Evolutionary conservation across 768 basidiomycete species (phyloP), one percentile per base, ranked within the genome.

Genomic region (Auriscalpium microsporum): DNA sequence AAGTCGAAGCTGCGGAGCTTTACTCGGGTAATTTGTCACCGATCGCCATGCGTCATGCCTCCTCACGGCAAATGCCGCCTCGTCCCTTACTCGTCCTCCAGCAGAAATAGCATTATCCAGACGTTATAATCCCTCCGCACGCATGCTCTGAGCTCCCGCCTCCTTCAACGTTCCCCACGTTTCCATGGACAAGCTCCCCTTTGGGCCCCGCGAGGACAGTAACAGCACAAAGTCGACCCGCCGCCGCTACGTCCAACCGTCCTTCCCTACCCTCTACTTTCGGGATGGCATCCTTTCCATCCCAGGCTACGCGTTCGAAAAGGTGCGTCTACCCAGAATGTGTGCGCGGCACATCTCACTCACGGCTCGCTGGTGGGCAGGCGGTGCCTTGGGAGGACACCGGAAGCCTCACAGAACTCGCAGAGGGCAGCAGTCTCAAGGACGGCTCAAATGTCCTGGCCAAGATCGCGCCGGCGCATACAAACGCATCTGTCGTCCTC

Each of bases 221-320:
- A 56, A 13, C 45, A 52, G 50, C 3, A 28, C 28, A 28, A 28
- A 28, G 28, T 28, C 28, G 4, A 28, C 48, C 2, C 75, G 73
- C 63, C 76, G 74, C 59, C 83, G 79, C 67, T 75, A 79, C 58
- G 80, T 76, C 23, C 82, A 79, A 57, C 73, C 79, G 9, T 75
- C 79, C 33, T 77, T 80, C 50, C 78, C 82, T 2, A 82, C 77
- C 50, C 72, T 81, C 2, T 82, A 79, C 62, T 85, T 82, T 65
- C 75, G 73, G 62, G 71, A 75, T 53, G 66, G 64, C 52, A 69
- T 83, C 37, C 77, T 87, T 8, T 81, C 79, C 11, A 74, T 86
- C n/a, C 84, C 85, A 14, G 85, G 84, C 1, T 87, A 84, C 64
- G 81, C 82, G 0, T 86, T 87, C 62, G 83, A 84, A 62, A 82